Base-by-base conservation (phyloP, 225 moss, liverwort and hornwort species). In the Lunularia cruciata region DNA sequence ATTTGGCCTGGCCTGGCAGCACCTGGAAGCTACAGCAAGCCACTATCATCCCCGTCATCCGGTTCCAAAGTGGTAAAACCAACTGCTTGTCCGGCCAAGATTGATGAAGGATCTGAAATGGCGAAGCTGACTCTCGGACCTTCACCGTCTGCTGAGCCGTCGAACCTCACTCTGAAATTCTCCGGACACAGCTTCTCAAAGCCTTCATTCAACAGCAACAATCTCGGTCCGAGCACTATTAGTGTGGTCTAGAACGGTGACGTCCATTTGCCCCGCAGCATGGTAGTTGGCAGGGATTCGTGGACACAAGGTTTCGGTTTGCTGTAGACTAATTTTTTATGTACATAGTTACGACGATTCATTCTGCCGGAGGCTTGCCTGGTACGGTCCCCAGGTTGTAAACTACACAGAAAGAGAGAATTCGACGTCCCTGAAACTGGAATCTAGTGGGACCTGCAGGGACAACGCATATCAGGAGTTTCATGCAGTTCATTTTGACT, bases 281-380 rank as follows among this genome's bases (percentile, higher is more conserved):
- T 76, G 53, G 31, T 76, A 47, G 73, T 42, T 63, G n/a, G 36
- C 43, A 61, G 49, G 80, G 81, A 81, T 79, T 77, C 73, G 49
- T 57, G 65, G 65, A 67, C 77, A 74, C 61, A 34, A 61, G 72
- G 63, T 89, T 80, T 81, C 83, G 82, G 86, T 86, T 90, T 78
- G 83, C 75, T 94, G 91, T 94, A 89, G 94, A 89, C 87, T 89
- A 88, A 87, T 87, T 89, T 67, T 86, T 91, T 86, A 86, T 94
- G 94, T 94, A 94, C 30, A 94, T 94, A 94, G 87, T 86, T 91
- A 86, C 89, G 80, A 86, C 86, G 55, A 90, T 91, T 94, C 71
- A 89, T 89, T 87, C 84, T 88, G 81, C 84, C 87, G 89, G 78
- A 76, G 83, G 89, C 86, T 83, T 80, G 81, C 76, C 68, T 73